phyloP scores from a whole-genome alignment of 78 protist genomes.

The Dictyostelium discoideum region DNA sequence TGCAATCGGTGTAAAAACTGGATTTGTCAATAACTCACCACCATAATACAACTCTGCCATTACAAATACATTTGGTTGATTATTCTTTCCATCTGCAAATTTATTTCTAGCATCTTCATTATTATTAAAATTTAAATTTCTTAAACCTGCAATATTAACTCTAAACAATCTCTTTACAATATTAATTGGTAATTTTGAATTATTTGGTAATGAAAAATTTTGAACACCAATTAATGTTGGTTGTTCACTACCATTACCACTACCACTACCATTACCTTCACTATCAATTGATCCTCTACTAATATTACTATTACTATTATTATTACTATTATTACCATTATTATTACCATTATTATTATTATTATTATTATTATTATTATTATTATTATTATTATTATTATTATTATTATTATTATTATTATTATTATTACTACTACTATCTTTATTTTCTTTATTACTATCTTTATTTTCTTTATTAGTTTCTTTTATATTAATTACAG shows the following conservation, averaged over 20 bases:
- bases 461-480: background rate
- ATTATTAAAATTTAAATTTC: constrained; percentile 32
- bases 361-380: background rate
- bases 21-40: constrained; percentile 54
- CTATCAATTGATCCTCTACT: background rate
- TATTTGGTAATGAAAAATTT: background rate
- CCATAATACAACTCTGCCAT: constrained; percentile 68
- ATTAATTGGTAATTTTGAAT: constrained; percentile 46
- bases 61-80: constrained; percentile 18
- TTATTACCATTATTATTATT: background rate
- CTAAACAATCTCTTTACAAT: constrained; percentile 63
- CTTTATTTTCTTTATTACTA: too few species aligned
- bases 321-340: background rate
- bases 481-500: background rate
- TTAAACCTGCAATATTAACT: constrained; percentile 55
- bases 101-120: constrained; percentile 61
- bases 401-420: background rate
- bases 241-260: background rate
- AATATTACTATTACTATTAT: background rate
- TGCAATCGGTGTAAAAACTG: constrained; percentile 34
- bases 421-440: background rate
- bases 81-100: constrained; percentile 23
- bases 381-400: background rate
- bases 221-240: background rate
- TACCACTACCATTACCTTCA: background rate